These are phyloP conservation scores for Tuber borchii DNA, from an alignment of 495 filamentous ascomycete species.

Conservation along the genomic window DNA sequence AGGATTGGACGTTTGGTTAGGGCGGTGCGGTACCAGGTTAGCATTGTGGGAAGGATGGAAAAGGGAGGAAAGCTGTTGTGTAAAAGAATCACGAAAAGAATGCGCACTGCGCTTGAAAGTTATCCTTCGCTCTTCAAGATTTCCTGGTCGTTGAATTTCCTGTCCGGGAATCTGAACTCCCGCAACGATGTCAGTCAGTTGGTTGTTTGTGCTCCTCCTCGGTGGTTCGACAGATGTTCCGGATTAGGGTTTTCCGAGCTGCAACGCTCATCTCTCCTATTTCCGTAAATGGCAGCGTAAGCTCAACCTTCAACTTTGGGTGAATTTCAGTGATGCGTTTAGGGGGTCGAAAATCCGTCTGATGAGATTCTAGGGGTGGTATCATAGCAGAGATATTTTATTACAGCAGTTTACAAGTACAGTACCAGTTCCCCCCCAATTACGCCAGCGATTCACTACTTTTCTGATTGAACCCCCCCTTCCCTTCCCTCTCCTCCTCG, in stretches of 20 bases:
- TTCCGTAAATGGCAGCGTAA: background rate
- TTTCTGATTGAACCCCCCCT: background rate
- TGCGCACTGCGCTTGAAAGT: background rate
- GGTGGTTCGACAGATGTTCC: background rate
- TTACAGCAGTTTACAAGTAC: background rate
- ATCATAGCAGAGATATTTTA: background rate
- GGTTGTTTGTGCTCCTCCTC: background rate
- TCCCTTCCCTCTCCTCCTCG: no score
- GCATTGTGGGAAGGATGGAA: slow-evolving; percentile 10
- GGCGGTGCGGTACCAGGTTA: slow-evolving; percentile 16
- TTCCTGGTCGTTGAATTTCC: background rate
- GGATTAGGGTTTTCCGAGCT: background rate
- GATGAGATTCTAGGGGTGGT: background rate
- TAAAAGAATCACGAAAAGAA: background rate
- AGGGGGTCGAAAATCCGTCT: background rate
- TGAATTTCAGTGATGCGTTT: background rate
- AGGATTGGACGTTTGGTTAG: slow-evolving; percentile 57
- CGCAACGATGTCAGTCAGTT: background rate
- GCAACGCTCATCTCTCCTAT: background rate
- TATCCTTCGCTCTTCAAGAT: background rate
- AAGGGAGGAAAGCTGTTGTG: background rate
- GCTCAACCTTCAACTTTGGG: background rate
- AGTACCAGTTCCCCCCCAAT: background rate
- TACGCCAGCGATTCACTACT: background rate
- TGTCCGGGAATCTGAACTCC: background rate